Evolutionary conservation across 495 filamentous ascomycete species (phyloP), one percentile per base, ranked within the genome.

Genomic region (Hypoxylon perforatum): DNA sequence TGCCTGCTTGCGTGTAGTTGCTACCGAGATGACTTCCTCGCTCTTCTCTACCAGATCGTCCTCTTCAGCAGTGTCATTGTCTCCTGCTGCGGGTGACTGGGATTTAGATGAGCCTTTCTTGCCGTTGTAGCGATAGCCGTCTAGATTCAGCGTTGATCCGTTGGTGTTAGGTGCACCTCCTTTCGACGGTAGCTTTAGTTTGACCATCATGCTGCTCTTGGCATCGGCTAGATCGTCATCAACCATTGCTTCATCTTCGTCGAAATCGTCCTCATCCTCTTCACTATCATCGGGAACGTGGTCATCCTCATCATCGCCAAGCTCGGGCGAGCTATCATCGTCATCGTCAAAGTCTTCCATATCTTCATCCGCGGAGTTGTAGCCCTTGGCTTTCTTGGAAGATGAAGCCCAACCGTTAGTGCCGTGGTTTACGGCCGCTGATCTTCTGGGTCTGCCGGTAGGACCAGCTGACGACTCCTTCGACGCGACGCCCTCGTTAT

Each of bases 1-100:
- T 4, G 39, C 55, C n/a, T 50, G 50, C 35, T 61, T 70, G 33
- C 57, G 60, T 6, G 49, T 80, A 76, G 89, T 89, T 69, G 84
- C 81, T 68, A 84, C 85, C 75, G 78, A 80, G 73, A 92, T 80
- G 80, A 91, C 92, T 76, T 88, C 85, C 35, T 91, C 89, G 76
- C 90, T 91, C 80, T 87, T 84, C 81, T 93, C 91, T 50, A 82
- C 78, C 56, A 88, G 90, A 67, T 92, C 81, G 72, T 91, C 86
- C 30, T 88, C 87, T 86, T 91, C 84, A 85, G 88, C 65, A 65
- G 46, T 30, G 11, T 35, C 18, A 1, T 35, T 35, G 45, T 61
- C 39, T 1, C 58, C 9, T 23, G 19, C 14, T 0, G 57, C 56
- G 21, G 63, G 51, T 38, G 45, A 12, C 7, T 17, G 35, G 18